Conservation (phyloP, 1,284 basidiomycete genomes). For the Trichosporon ovoides region DNA sequence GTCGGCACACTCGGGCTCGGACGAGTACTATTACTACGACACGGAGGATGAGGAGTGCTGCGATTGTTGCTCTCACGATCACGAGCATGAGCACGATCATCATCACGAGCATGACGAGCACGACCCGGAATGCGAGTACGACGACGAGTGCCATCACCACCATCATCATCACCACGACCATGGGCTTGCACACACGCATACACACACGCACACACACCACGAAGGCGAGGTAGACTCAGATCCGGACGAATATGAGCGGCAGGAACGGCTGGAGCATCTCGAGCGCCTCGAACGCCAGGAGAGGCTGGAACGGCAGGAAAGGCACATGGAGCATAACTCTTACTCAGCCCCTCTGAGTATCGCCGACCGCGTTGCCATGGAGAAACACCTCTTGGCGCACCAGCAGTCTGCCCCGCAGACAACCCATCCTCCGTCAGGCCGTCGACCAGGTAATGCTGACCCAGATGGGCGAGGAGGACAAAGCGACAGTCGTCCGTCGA, state of each 20-base stretch:
- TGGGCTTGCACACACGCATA: conserved; percentile 10
- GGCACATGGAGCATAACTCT: conserved; percentile 1
- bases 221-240: conserved; percentile 24
- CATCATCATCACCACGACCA: conserved; percentile 18
- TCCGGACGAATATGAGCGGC: conserved; percentile 22
- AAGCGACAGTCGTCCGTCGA: background rate
- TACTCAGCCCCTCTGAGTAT: conserved; percentile 5
- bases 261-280: background rate
- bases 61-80: conserved; percentile 29
- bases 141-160: conserved; percentile 17
- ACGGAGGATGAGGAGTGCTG: conserved; percentile 29
- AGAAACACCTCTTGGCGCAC: background rate
- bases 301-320: background rate
- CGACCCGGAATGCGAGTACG: conserved; percentile 18
- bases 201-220: conserved; percentile 12
- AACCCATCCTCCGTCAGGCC: background rate
- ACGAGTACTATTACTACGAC: conserved; percentile 34
- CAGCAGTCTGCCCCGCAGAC: too few species aligned
- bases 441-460: background rate
- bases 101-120: conserved; percentile 17
- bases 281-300: background rate
- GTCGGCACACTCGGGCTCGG: conserved; percentile 27
- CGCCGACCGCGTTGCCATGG: background rate
- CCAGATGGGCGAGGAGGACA: background rate
- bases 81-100: conserved; percentile 21